phyloP scores from a whole-genome alignment of 1,284 basidiomycete genomes.

The Heterobasidion occidentale region DNA sequence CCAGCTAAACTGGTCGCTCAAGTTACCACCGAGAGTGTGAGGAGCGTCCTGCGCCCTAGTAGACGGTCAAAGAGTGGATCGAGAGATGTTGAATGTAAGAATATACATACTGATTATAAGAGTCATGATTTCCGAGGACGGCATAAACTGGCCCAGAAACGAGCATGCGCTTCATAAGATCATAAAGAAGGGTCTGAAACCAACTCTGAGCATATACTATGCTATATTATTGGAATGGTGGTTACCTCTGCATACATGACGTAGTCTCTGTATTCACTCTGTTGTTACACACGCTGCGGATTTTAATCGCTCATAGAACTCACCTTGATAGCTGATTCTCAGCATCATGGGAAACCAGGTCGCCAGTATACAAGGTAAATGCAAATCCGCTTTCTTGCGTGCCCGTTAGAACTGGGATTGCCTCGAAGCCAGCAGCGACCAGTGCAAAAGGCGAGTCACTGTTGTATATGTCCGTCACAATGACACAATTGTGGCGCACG shows the following conservation, averaged over 20 bases:
- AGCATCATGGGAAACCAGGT: slow-evolving; percentile 67
- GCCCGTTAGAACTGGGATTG: slow-evolving; percentile 61
- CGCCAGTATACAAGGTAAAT: slow-evolving; percentile 69
- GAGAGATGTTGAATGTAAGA: slow-evolving; percentile 7
- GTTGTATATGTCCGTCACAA: slow-evolving; percentile 2
- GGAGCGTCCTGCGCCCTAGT: slow-evolving; percentile 57
- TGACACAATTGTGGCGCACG: not conserved
- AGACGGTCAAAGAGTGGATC: not conserved
- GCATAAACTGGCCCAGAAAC: slow-evolving; percentile 64
- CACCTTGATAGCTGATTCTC: slow-evolving; percentile 57
- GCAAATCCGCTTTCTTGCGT: slow-evolving; percentile 55
- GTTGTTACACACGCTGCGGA: not conserved
- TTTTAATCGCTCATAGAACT: slow-evolving; percentile 1
- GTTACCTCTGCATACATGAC: slow-evolving; percentile 46
- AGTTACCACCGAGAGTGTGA: slow-evolving; percentile 41
- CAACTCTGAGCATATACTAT: not conserved
- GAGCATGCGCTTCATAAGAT: slow-evolving; percentile 53
- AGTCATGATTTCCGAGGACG: slow-evolving; percentile 73
- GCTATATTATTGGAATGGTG: not conserved
- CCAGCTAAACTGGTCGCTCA: slow-evolving; percentile 62
- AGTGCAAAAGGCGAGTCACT: slow-evolving; percentile 71
- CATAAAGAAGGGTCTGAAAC: slow-evolving; percentile 51
- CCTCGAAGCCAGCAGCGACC: slow-evolving; percentile 51
- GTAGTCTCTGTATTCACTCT: slow-evolving; percentile 16
- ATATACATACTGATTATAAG: slow-evolving; percentile 45